These are phyloP conservation scores for Trichosporon asahii DNA, from an alignment of 1,284 basidiomycete species.

Conservation along the genomic window DNA sequence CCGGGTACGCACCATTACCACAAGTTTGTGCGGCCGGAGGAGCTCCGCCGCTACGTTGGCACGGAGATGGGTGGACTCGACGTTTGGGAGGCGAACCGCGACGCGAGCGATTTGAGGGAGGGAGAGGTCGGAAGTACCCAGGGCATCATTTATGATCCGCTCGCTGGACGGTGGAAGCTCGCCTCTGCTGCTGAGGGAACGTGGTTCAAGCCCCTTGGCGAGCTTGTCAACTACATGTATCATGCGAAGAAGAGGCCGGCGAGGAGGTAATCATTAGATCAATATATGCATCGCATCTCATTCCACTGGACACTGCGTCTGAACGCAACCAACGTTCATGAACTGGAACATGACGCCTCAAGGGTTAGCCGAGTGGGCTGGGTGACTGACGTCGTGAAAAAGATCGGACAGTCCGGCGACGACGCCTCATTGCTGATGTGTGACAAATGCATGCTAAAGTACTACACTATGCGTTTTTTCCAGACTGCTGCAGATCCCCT, in stretches of 20 bases:
- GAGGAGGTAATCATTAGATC: background rate
- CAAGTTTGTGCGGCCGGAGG: conserved; percentile 85
- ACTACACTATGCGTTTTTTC: conserved; percentile 12
- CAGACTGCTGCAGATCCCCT: background rate
- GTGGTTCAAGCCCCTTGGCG: conserved; percentile 40
- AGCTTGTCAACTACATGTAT: conserved; percentile 52
- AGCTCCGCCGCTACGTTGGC: conserved; percentile 81
- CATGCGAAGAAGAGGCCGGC: conserved; percentile 41
- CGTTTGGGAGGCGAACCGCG: conserved; percentile 43
- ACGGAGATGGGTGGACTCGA: conserved; percentile 55
- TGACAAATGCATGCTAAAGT: conserved; percentile 12
- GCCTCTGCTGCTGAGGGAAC: conserved; percentile 64
- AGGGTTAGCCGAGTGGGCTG: background rate
- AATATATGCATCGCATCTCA: conserved; percentile 9
- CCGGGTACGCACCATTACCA: conserved; percentile 87
- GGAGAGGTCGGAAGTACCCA: conserved; percentile 72
- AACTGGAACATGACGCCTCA: background rate
- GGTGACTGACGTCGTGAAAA: background rate
- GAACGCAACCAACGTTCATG: no score
- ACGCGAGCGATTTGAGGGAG: conserved; percentile 55
- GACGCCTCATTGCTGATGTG: background rate
- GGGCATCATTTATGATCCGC: conserved; percentile 77
- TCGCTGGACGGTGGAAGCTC: conserved; percentile 69
- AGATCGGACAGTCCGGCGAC: background rate
- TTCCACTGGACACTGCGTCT: background rate